Base-by-base conservation (phyloP, 805 yeast species). In the Metschnikowia chrysomelidarum region DNA sequence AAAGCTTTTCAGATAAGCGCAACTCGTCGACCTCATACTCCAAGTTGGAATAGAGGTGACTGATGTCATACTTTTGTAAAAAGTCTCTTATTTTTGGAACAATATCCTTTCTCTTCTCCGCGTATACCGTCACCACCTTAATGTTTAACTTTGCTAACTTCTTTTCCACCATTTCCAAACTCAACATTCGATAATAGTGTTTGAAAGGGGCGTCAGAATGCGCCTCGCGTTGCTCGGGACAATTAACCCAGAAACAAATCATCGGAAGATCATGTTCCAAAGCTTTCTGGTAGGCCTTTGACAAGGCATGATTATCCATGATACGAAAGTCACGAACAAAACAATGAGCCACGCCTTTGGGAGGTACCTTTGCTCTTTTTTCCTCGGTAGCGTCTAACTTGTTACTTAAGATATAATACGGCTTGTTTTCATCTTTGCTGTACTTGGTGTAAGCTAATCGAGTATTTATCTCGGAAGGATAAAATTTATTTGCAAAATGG, bases 11-110 rank as follows among this genome's bases (percentile, higher is more conserved):
- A 25, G 55, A 54, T 15, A 64, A 49, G 13, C 65, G 51, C 30
- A 69, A 43, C 46, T 71, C 76, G 46, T 71, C 75, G 12, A 66
- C 64, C 50, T 69, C 76, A 41, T 69, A 69, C 51, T 65, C 65
- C 23, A 59, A 50, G 44, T 68, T 70, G 14, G 66, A 59, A 29
- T 47, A 62, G 11, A 70, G 44, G 28, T 59, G 54, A 8, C 48
- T 32, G 18, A 54, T 44, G 8, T 56, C 40, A 38, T 60, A 38
- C 19, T 51, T 38, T 23, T 50, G 27, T 33, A 56, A 44, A 33
- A 63, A 62, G 10, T 53, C 42, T 5, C 40, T 35, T 43, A 57
- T 31, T 26, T 45, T 37, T 2, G 56, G 32, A 2, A 48, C 47
- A 4, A 61, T 51, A 25, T 67, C 68, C 19, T 53, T 45, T 18